Percentiles rank a stretch among this genome's conserved stretches.
phyloP scores from a whole-genome alignment of 371 early-diverging fungal genomes.

The Rhizopus stolonifer region DNA sequence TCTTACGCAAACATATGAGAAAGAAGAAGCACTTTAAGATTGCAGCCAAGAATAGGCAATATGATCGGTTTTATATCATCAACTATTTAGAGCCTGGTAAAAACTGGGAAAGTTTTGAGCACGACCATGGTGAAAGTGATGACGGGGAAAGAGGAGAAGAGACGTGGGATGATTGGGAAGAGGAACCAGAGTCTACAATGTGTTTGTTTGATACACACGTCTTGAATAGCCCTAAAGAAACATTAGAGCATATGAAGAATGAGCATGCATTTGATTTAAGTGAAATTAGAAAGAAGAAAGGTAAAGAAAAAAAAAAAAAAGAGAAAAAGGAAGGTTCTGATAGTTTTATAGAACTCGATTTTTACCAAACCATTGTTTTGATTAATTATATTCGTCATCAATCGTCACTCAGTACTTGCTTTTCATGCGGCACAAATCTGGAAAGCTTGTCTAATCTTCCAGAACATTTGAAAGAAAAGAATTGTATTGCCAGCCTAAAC shows the following conservation, averaged over 20 bases:
- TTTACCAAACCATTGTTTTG: slow-evolving; percentile 81
- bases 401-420: slow-evolving; percentile 67
- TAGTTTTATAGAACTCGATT: slow-evolving; percentile 57
- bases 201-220: slow-evolving; percentile 78
- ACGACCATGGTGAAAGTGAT: slow-evolving; percentile 77
- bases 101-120: slow-evolving; percentile 88
- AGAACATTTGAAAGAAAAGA: slow-evolving; percentile 54
- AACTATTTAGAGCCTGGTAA: slow-evolving; percentile 92
- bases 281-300: slow-evolving; percentile 49
- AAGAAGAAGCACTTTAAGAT: slow-evolving; percentile 98
- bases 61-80: slow-evolving; percentile 95
- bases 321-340: neutral
- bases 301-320: slow-evolving; percentile 20
- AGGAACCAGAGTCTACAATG: slow-evolving; percentile 63
- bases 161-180: slow-evolving; percentile 83
- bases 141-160: slow-evolving; percentile 44
- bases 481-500: slow-evolving; percentile 49
- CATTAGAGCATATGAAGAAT: slow-evolving; percentile 72
- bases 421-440: slow-evolving; percentile 61
- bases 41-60: slow-evolving; percentile 82
- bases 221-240: slow-evolving; percentile 60
- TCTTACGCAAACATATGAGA: slow-evolving; percentile 95
- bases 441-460: slow-evolving; percentile 48
- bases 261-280: slow-evolving; percentile 78
- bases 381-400: slow-evolving; percentile 88